Evolutionary conservation across 345 rosid species (phyloP), one percentile per base, ranked within the genome.

Genomic region (Crucihimalaya himalaica): DNA sequence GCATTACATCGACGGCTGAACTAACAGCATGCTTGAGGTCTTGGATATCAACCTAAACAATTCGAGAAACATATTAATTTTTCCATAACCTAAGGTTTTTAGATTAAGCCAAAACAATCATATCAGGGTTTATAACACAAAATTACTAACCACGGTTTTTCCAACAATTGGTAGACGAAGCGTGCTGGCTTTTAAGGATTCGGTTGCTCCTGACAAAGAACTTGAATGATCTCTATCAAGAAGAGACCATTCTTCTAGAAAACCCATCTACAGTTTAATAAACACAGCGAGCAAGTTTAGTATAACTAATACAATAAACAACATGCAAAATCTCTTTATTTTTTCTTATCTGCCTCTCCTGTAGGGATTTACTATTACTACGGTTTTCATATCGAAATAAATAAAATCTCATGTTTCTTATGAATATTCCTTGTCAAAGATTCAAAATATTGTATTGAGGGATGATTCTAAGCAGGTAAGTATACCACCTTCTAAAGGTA

Each of bases 1-100:
- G 97, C 97, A 95, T 90, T 50, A 84, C 88, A 78, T 90, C 96
- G 50, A 86, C 88, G 6, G 97, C 97, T 72, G 97, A 92, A 67
- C 86, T 75, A 59, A 90, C 80, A 67, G 96, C 97, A 83, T 92
- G 91, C 80, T 88, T 95, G 71, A 95, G 88, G 65, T 87, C 88
- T 80, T 87, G 96, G 54, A 84, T 78, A 83, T 95, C 89, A 55
- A 80, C 89, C 99, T 95, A 81, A 64, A 55, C 57, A 64, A 39
- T 56, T 12, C 32, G 13, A 35, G 48, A 62, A 28, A 16, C 70
- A 19, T 10, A 1, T 54, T 53, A 20, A 21, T 0, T 9, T 29
- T 29, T 13, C 21, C 15, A 8, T 50, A 14, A 13, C 29, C 45
- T 5, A 60, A 23, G 5, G 23, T 12, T 29, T 23, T n/a, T 12